Base-by-base conservation (phyloP, 1,139 yeast species). In the Zygosaccharomyces pseudobailii region DNA sequence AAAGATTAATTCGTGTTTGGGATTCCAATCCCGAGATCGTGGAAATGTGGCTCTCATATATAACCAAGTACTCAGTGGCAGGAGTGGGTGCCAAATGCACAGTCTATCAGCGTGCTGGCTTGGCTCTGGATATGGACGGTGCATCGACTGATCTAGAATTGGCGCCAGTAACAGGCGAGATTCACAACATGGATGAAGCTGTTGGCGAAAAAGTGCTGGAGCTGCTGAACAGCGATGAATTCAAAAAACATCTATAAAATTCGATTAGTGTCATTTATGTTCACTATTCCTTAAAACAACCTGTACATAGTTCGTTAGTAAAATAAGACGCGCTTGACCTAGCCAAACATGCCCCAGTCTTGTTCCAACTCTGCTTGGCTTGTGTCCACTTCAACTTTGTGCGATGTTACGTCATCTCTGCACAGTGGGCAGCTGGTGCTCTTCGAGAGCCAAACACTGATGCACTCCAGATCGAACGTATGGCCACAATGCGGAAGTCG, bases 381-480 rank as follows among this genome's bases (percentile, higher is more conserved):
- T 46, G 80, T 84, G 49, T 82, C 87, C 38, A 78, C 76, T 1
- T 59, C 65, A 1, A 64, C 70, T 55, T 74, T 76, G 54, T 80
- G 71, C 45, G 71, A 72, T 40, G 76, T 65, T 23, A 90, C 79
- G 58, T 88, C 84, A 52, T 78, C 80, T 54, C 97, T 72, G 63
- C 97, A 90, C 61, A 90, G 68, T 0, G 97, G 97, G 62, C 97
- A 90, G 0, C 95, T 88, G 1, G 83, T 73, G 59, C 87, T 84
- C 50, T 82, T 71, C 54, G 80, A 79, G 44, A 90, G 71, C 97
- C 97, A 90, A 0, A 96, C 94, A 0, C 85, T 85, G 36, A 90
- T 81, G 64, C 97, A 90, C 57, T 90, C 97, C 56, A 89, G 71
- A 62, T 90, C 97, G 66, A 87, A 90, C 34, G 75, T 74, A 66